Base-by-base conservation (phyloP, 177 flowering plant species). In the Telopea speciosissima region DNA sequence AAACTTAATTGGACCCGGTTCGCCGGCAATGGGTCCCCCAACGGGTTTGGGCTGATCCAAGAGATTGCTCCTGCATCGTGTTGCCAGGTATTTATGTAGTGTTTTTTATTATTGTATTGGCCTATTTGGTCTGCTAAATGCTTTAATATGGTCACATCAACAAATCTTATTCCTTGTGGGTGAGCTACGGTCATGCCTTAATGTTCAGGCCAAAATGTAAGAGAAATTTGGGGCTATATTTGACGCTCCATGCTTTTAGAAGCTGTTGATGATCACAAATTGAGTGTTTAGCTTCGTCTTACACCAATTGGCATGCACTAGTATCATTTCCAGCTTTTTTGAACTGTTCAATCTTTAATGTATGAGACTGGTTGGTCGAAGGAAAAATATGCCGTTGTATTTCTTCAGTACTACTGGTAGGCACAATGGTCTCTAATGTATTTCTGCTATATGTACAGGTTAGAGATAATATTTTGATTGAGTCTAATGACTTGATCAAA, bases 401-500 rank as follows among this genome's bases (percentile, higher is more conserved):
- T 49, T 12, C 17, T 12, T 12, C 54, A 36, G 40, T 49, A 13
- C 19, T 16, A 36, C 54, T 11, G 19, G 54, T 49, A 8, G 9
- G 0, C 17, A 8, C 54, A 49, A 49, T 10, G 54, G 14, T 49
- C 7, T 49, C 54, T 59, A 67, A 25, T 49, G 3, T 8, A 10
- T 54, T 11, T 66, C 62, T 74, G 66, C 14, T 69, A n/a, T 6
- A 33, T 71, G 23, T 77, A 52, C 74, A 84, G 87, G 88, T 83
- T 56, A 77, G 82, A 73, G 83, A 85, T 63, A 77, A 88, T 75
- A 78, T 91, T 68, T 85, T 92, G 72, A 66, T 73, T 5, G 91
- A 88, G 73, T 83, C 96, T 56, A 95, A 95, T 80, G 80, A 70
- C 73, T 67, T 87, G 82, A 75, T 72, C 21, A 95, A 89, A 78